Evolutionary conservation across 305 asterid species (phyloP), one percentile per base, ranked within the genome.

Genomic region (Fraxinus greggii): DNA sequence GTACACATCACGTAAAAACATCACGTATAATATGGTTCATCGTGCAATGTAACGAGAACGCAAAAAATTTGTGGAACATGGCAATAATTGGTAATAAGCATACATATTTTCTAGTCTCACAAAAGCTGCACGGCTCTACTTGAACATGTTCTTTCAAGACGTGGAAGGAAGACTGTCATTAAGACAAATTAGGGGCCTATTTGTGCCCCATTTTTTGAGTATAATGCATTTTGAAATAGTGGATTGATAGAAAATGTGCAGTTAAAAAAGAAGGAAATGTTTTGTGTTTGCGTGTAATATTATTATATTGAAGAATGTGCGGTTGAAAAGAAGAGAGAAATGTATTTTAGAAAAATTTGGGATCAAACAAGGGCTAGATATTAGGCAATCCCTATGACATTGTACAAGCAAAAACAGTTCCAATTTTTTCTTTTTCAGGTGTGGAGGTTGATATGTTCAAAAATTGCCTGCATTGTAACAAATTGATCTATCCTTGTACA

Each of bases 401-500:
- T 24, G 72, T 10, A 63, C 17, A 63, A 24, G 26, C 32, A 63
- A 63, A 63, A 9, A 9, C n/a, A 8, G n/a, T 9, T 24, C 33
- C 5, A 42, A 24, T 2, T 24, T 24, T 61, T 61, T 42, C 9
- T 45, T n/a, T n/a, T 61, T 23, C 29, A 61, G 70, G 31, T 2
- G 6, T 21, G 70, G 15, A 61, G 70, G 70, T 61, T 61, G 31
- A 23, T 23, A 61, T 61, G 70, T 61, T 7, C 70, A 61, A 61
- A 23, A 61, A n/a, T 31, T 72, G 32, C 67, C 24, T 23, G 38
- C 75, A 56, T 29, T 35, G 67, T 19, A 38, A 82, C 31, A 59
- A 79, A 33, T 9, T 63, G 38, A 28, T 78, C 19, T 65, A 72
- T 61, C 65, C 45, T 75, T 32, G 76, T 23, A 45, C 79, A 61